Evolutionary conservation across 495 filamentous ascomycete genomes (phyloP).

Genomic region (Penicillium steckii): DNA sequence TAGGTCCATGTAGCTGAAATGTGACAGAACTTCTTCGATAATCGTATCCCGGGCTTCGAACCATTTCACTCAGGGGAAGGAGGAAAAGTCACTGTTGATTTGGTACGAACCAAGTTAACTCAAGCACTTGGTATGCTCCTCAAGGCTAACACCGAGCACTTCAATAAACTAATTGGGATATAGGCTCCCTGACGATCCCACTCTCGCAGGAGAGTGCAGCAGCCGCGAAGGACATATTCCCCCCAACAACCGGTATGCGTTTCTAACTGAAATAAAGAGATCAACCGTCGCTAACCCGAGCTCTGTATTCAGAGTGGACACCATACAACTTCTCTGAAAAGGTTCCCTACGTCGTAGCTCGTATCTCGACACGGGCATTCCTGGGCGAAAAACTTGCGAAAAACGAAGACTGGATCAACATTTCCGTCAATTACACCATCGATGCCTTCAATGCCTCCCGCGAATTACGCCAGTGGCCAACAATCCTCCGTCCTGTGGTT

Average conservation of each 20-base stretch:
- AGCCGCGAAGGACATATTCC: slow-evolving; percentile 37
- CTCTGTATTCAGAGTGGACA: slow-evolving; percentile 26
- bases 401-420: slow-evolving; percentile 54
- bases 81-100: slow-evolving; percentile 27
- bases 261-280: not conserved
- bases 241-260: slow-evolving; percentile 34
- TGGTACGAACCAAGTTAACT: slow-evolving; percentile 48
- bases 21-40: slow-evolving; percentile 40
- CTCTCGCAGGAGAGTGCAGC: slow-evolving; percentile 43
- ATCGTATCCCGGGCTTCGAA: slow-evolving; percentile 47
- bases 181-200: slow-evolving; percentile 36
- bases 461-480: slow-evolving; percentile 34
- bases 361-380: slow-evolving; percentile 57
- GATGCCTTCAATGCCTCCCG: slow-evolving; percentile 42
- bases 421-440: slow-evolving; percentile 57
- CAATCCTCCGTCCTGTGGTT: slow-evolving; percentile 33
- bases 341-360: slow-evolving; percentile 48
- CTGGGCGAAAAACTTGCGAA: slow-evolving; percentile 54
- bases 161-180: too few species aligned
- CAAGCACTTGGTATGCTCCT: slow-evolving; percentile 42
- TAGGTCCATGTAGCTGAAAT: not conserved
- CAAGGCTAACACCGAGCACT: too few species aligned
- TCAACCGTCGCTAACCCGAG: not conserved
- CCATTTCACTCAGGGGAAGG: slow-evolving; percentile 32
- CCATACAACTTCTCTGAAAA: slow-evolving; percentile 27